phyloP scores from a whole-genome alignment of 306 rosid genomes.

The Lagenaria siceraria region DNA sequence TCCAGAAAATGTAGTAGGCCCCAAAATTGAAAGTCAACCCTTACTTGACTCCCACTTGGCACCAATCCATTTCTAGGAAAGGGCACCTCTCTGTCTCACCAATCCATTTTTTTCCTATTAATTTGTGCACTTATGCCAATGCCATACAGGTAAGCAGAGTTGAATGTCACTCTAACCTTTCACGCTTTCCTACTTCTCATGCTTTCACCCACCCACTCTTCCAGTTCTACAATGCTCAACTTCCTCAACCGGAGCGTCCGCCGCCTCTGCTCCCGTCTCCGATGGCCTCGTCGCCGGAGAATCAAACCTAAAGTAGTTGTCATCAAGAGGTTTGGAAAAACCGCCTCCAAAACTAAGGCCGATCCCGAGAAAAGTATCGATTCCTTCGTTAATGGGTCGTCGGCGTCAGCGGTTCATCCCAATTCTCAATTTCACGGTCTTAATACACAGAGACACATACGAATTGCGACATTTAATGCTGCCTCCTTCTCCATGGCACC shows the following conservation, averaged over 20 bases:
- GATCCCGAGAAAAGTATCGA: constrained; percentile 9
- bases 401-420: constrained; percentile 26
- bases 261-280: constrained; percentile 44
- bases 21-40: not conserved
- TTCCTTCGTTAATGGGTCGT: constrained; percentile 16
- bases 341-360: constrained; percentile 12
- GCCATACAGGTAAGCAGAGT: constrained; percentile 2
- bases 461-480: constrained; percentile 86
- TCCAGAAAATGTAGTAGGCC: not conserved
- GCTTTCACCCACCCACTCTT: constrained; percentile 7
- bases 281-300: constrained; percentile 44
- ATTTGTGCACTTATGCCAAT: not conserved
- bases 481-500: constrained; percentile 93
- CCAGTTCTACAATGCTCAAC: constrained; percentile 35
- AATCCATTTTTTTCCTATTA: not conserved
- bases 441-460: constrained; percentile 21
- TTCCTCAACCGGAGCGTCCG: constrained; percentile 43
- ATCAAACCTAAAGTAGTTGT: constrained; percentile 31
- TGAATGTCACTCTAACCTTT: constrained; percentile 14
- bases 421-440: constrained; percentile 24
- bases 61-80: too few relatives aligned
- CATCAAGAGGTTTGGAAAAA: constrained; percentile 27
- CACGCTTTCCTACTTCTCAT: constrained; percentile 4
- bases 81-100: too few relatives aligned
- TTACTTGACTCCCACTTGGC: too few relatives aligned